Conservation (phyloP, 202 grass and related monocot species). For the Schoenoplectus tabernaemontani region DNA sequence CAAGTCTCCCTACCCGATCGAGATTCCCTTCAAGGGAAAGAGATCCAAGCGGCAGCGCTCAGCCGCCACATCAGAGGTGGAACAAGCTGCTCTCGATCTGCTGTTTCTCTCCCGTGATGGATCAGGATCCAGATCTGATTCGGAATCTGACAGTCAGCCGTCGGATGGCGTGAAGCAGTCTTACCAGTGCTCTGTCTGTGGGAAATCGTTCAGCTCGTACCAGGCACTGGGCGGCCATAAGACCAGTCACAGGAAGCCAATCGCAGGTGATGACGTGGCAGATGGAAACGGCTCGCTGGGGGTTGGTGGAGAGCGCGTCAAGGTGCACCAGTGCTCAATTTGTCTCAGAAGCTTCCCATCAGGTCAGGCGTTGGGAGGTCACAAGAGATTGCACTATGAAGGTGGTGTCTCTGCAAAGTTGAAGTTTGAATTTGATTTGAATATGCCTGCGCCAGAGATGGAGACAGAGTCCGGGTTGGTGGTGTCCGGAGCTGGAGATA, state of each 20-base stretch:
- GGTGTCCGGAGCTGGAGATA: slow-evolving; percentile 32
- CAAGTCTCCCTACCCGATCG: neutral
- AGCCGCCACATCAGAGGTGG: neutral
- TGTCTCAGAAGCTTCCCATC: slow-evolving; percentile 66
- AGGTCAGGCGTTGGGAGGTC: slow-evolving; percentile 71
- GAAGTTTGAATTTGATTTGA: slow-evolving; percentile 52
- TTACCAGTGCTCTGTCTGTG: slow-evolving; percentile 37
- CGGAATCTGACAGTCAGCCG: neutral
- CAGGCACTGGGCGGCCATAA: slow-evolving; percentile 46
- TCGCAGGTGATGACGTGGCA: neutral
- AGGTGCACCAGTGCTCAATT: slow-evolving; percentile 59
- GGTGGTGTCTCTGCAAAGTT: slow-evolving; percentile 10
- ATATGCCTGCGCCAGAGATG: slow-evolving; percentile 35
- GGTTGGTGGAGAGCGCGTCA: slow-evolving; percentile 16
- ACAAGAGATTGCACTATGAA: slow-evolving; percentile 91
- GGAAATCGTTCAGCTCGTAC: slow-evolving; percentile 33
- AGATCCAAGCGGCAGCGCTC: slow-evolving; percentile 15
- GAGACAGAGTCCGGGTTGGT: slow-evolving; percentile 24
- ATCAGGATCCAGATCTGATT: neutral
- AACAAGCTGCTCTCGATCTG: slow-evolving; percentile 9
- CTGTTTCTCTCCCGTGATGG: slow-evolving; percentile 11
- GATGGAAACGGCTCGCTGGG: neutral
- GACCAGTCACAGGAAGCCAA: slow-evolving; percentile 29
- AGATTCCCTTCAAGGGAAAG: slow-evolving; percentile 10
- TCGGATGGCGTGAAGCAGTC: neutral